Conservation (phyloP, 2,329 filamentous ascomycete genomes). For the Colletotrichum tropicicola region DNA sequence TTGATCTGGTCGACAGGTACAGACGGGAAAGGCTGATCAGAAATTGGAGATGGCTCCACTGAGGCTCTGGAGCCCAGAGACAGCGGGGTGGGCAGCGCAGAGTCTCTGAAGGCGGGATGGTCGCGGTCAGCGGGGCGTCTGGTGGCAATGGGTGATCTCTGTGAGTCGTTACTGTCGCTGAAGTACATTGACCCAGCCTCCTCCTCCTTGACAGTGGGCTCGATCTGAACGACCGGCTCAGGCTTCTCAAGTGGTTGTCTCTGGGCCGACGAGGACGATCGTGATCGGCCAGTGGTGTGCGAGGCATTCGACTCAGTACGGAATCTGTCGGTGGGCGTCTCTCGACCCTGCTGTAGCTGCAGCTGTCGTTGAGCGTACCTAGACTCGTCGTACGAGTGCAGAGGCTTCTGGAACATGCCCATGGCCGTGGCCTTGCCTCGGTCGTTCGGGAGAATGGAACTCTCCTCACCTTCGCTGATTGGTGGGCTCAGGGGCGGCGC, state of each 20-base stretch:
- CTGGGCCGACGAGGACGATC: slow-evolving; percentile 56
- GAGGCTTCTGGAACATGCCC: slow-evolving; percentile 73
- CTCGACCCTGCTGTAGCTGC: slow-evolving; percentile 80
- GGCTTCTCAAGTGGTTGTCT: slow-evolving; percentile 43
- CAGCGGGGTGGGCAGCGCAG: slow-evolving; percentile 54
- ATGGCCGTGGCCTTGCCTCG: slow-evolving; percentile 81
- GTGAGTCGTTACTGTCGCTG: slow-evolving; percentile 50
- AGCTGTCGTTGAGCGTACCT: slow-evolving; percentile 85
- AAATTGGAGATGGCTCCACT: slow-evolving; percentile 39
- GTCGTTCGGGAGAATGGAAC: slow-evolving; percentile 74
- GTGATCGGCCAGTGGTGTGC: slow-evolving; percentile 49
- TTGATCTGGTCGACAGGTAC: slow-evolving; percentile 33
- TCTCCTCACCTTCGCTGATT: slow-evolving; percentile 77
- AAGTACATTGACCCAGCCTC: slow-evolving; percentile 50
- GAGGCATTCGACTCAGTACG: slow-evolving; percentile 57
- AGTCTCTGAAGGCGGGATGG: slow-evolving; percentile 62
- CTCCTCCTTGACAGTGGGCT: slow-evolving; percentile 44
- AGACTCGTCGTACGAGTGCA: slow-evolving; percentile 81
- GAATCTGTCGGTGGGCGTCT: slow-evolving; percentile 61
- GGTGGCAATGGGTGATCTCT: slow-evolving; percentile 47
- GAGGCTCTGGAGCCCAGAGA: slow-evolving; percentile 40
- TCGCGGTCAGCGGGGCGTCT: slow-evolving; percentile 61
- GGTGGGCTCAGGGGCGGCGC: slow-evolving; percentile 59
- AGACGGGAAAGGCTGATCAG: slow-evolving; percentile 33
- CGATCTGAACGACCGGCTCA: slow-evolving; percentile 39